Conservation (phyloP, 2,329 filamentous ascomycete species). For the Hypoxylon sp. region DNA sequence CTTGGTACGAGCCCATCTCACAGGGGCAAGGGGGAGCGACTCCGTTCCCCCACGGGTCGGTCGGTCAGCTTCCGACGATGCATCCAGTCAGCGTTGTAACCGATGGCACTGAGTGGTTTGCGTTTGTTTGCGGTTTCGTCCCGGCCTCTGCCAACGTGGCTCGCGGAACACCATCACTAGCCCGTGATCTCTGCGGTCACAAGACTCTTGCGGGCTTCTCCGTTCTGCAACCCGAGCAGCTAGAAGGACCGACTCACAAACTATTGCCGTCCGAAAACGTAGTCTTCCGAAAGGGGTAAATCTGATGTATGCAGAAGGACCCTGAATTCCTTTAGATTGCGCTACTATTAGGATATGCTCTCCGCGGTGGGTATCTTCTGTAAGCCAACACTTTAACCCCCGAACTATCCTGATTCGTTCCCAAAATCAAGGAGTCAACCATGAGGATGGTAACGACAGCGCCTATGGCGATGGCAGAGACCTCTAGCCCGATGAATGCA, state of each 20-base stretch:
- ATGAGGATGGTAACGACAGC: constrained; percentile 2
- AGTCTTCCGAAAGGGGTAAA: constrained; percentile 15
- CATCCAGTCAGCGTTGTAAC: constrained; percentile 38
- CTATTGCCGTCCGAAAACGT: constrained; percentile 29
- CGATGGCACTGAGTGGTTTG: constrained; percentile 37
- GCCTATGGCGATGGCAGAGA: constrained; percentile 5
- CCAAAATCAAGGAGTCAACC: constrained; percentile 7
- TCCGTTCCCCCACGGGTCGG: constrained; percentile 33
- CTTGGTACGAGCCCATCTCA: constrained; percentile 26
- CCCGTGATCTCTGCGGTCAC: constrained; percentile 32
- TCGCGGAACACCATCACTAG: constrained; percentile 16
- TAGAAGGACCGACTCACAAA: constrained; percentile 38
- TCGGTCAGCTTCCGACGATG: constrained; percentile 32
- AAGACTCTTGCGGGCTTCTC: constrained; percentile 28
- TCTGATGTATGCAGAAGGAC: constrained; percentile 10
- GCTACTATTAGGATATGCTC: constrained; percentile 20
- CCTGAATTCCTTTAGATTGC: constrained; percentile 1
- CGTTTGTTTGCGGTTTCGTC: constrained; percentile 27
- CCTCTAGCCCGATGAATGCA: constrained; percentile 17
- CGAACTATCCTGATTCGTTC: constrained; percentile 18
- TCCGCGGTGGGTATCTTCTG: constrained; percentile 11
- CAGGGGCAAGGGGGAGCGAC: constrained; percentile 11
- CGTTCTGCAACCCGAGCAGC: constrained; percentile 31
- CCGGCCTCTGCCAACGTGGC: constrained; percentile 31
- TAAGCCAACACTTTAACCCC: constrained; percentile 9